Evolutionary conservation across 495 filamentous ascomycete species (phyloP), one percentile per base, ranked within the genome.

Genomic region (Annulohypoxylon nitens): DNA sequence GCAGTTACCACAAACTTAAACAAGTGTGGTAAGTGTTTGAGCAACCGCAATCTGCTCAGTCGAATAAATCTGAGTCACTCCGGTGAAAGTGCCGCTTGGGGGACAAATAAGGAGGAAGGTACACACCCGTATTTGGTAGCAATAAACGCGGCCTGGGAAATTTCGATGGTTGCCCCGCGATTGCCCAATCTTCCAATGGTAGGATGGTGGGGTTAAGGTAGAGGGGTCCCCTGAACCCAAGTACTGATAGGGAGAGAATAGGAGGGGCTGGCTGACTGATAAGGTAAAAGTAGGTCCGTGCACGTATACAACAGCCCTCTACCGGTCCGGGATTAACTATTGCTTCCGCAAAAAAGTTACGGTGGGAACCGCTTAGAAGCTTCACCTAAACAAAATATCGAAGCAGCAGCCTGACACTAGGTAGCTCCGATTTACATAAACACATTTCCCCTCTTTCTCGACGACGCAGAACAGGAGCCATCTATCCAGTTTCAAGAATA

Each of bases 271-370:
- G 34, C 9, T 34, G 51, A 60, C 51, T 60, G 70, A 72, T 67
- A 72, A 63, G 11, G 26, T 23, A 25, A 43, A 43, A 43, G 16
- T n/a, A 11, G 69, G 57, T n/a, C 69, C 57, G 63, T 78, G 76
- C 76, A 67, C 67, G n/a, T 16, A 53, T 12, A 9, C 37, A 11
- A 9, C 37, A 41, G 12, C 11, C 33, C 68, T 57, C 61, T 63
- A 57, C 58, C 66, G 69, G 67, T 45, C 51, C 37, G 64, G 73
- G 76, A 70, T 66, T 66, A 69, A 75, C 71, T 54, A 67, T 67
- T 71, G 36, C 76, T 67, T 72, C 76, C 66, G 74, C 62, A 76
- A 69, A 78, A 78, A 78, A 77, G 76, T 78, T 77, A 68, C 67
- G 26, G 51, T 61, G 59, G 64, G 20, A 30, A 63, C 41, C 33